A percentile compares a stretch with the other conserved stretches of the same genome.
These are phyloP conservation scores for Limnomonas spitsbergensis DNA, from an alignment of 139 green algal species.

Conservation along the genomic window DNA sequence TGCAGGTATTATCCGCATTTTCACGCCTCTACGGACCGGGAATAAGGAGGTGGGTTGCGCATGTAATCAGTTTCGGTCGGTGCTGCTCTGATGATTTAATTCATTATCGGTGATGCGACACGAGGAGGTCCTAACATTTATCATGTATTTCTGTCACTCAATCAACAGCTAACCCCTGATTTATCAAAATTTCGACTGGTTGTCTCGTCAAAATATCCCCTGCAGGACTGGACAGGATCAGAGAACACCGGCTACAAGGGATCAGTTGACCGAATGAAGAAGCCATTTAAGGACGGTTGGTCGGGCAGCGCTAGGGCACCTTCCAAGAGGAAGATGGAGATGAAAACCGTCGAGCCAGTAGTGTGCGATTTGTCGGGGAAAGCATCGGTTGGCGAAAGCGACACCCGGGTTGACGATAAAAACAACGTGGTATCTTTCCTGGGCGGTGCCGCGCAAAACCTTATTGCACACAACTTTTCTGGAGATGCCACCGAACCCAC, in stretches of 20 bases:
- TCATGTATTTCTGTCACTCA: too few species aligned
- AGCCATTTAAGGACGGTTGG: background rate
- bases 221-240: background rate
- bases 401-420: background rate
- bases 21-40: background rate
- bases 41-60: slow-evolving; percentile 5
- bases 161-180: too few species aligned
- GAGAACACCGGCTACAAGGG: background rate
- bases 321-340: too few species aligned
- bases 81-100: too few species aligned
- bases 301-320: background rate
- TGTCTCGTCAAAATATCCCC: too few species aligned
- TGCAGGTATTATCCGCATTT: background rate
- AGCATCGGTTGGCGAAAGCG: too few species aligned
- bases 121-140: too few species aligned
- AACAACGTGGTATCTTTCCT: too few species aligned
- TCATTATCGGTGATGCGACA: too few species aligned
- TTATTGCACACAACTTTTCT: background rate
- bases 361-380: too few species aligned
- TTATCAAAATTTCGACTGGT: too few species aligned
- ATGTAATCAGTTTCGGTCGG: too few species aligned
- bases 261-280: background rate
- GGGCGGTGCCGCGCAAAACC: background rate
- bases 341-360: background rate
- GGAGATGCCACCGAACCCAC: background rate